Evolutionary conservation across 2,329 filamentous ascomycete species (phyloP), one percentile per base, ranked within the genome.

Genomic region (Zarea fungicola): DNA sequence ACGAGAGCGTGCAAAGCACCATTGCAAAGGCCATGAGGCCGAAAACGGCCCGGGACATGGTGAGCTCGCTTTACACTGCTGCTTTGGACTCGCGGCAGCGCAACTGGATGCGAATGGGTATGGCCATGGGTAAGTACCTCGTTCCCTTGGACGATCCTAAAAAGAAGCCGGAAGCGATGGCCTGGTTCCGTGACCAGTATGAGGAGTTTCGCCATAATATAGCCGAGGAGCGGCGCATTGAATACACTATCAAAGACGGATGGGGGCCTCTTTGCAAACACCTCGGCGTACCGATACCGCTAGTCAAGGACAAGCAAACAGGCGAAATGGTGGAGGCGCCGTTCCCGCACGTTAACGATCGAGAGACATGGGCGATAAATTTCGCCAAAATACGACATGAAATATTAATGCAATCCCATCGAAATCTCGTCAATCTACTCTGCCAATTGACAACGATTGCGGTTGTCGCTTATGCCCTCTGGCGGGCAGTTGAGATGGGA

Each of bases 201-300:
- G 54, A 57, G n/a, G 62, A 68, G 40, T 65, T 68, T 16, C 59
- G 62, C 10, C 60, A 63, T 13, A 54, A 59, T 29, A 67, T 70
- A n/a, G 58, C 66, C 14, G 55, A 52, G 3, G 60, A 65, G n/a
- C 59, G 64, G 1, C 54, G 68, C 23, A 55, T 74, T 18, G 66
- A 72, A 46, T 73, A 60, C 50, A 56, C 55, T n/a, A 58, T 71
- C 13, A 58, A 59, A 18, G 62, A 68, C 7, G 70, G 70, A 6
- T 73, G 68, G 67, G 58, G 41, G 13, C 68, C 70, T 4, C 59
- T 73, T 6, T 73, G 70, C 43, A 51, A 62, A 18, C 65, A 68
- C 34, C 59, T 74, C 2, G 62, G 55, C 6, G 64, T 70, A 36
- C 58, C 65, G 0, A 56, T 69, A 23, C 71, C 71, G 5, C 56